Conservation (phyloP, 129 eudicot species). For the Chrysanthemum makinoi region DNA sequence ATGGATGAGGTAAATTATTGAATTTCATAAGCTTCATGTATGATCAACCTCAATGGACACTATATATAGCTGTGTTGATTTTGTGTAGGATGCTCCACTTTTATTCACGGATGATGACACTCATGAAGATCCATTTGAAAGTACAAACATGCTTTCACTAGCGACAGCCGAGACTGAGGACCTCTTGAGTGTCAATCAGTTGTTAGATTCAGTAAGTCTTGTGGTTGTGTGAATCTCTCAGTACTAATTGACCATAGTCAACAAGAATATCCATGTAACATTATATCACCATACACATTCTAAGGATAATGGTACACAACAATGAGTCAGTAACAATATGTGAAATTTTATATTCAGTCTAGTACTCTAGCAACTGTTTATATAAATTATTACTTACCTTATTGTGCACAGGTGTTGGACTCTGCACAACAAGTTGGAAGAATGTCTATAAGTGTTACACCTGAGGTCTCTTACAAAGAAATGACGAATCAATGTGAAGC, state of each 20-base stretch:
- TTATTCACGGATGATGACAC: constrained; percentile 56
- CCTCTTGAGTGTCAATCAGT: constrained; percentile 78
- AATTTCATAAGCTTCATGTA: not conserved
- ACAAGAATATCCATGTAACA: not conserved
- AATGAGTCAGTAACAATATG: not conserved
- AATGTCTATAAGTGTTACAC: constrained; percentile 62
- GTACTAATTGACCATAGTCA: not conserved
- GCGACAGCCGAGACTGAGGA: constrained; percentile 36
- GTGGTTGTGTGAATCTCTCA: constrained; percentile 13
- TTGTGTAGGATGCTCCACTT: constrained; percentile 49
- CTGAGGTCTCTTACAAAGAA: constrained; percentile 74
- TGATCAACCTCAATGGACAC: not conserved
- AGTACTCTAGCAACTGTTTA: not conserved
- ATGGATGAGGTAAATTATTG: constrained; percentile 51
- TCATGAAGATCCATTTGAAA: constrained; percentile 39
- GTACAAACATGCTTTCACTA: constrained; percentile 34
- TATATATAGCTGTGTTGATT: not conserved
- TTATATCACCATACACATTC: not conserved
- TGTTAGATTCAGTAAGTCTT: constrained; percentile 80
- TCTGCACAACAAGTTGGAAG: constrained; percentile 86
- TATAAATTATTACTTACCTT: not conserved
- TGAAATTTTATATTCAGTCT: not conserved
- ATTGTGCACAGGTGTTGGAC: constrained; percentile 62
- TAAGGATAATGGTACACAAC: not conserved
- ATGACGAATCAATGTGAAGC: constrained; percentile 85